Percentiles rank a stretch among this genome's conserved stretches.
Conservation (phyloP, 164 flowering plant genomes). For the Aristolochia fimbriata region DNA sequence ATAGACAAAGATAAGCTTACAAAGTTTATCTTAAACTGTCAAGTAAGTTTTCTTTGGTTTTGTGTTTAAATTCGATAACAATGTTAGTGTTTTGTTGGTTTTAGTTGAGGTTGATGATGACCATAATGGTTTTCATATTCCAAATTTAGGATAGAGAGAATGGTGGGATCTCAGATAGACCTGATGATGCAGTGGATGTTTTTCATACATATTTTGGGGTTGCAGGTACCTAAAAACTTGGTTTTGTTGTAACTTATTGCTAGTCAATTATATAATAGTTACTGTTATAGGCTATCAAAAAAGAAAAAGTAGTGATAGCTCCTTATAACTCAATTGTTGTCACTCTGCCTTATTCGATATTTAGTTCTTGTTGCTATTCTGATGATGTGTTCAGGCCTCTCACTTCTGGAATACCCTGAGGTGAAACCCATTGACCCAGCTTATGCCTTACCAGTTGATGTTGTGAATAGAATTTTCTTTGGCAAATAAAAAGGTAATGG, state of each 20-base stretch:
- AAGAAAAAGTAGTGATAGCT: no score
- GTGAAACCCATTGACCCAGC: conserved; percentile 82
- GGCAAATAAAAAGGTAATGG: conserved; percentile 5
- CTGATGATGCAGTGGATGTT: conserved; percentile 95
- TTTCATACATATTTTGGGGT: conserved; percentile 89
- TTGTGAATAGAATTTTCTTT: conserved; percentile 50
- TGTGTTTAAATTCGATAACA: not conserved
- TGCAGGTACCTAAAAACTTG: conserved; percentile 37
- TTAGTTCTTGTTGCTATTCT: no score
- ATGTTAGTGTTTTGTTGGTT: not conserved
- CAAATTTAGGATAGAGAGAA: conserved; percentile 62
- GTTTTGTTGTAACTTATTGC: no score
- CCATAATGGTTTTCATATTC: not conserved
- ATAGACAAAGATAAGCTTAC: conserved; percentile 77
- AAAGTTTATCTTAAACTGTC: conserved; percentile 70
- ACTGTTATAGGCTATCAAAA: no score
- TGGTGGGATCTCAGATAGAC: conserved; percentile 93
- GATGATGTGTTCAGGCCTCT: conserved; percentile 48
- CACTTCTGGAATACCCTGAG: conserved; percentile 78
- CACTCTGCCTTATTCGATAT: no score
- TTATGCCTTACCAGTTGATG: conserved; percentile 77
- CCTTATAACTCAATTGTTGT: no score
- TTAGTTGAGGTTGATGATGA: no score
- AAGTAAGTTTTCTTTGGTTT: conserved; percentile 31
- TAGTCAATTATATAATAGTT: no score